Evolutionary conservation across 2,329 filamentous ascomycete genomes (phyloP), one percentile per base, ranked within the genome.

Genomic region (Microascus cirrosus): DNA sequence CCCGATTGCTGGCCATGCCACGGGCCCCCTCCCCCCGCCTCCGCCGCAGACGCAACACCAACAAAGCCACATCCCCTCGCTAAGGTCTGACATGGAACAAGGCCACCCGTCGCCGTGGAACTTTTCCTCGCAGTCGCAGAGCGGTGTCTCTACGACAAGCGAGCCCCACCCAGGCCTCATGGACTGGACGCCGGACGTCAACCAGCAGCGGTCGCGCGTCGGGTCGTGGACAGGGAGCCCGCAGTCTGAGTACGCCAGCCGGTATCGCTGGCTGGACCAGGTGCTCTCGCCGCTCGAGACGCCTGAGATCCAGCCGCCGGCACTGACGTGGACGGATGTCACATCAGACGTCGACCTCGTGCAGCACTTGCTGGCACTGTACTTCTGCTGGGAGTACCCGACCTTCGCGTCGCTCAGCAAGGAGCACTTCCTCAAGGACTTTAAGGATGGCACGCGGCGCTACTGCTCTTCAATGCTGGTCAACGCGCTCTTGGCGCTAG

Each of bases 301-400:
- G 35, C 70, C 76, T 0, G 74, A 77, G 42, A 69, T 73, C 64
- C 73, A 73, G 61, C 67, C 73, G 0, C 71, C 76, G 0, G 64
- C 73, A 0, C 69, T 65, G 3, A 74, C 73, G 0, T 89, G 85
- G 86, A 87, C 85, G 1, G 73, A 65, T 45, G 76, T 88, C 24
- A 86, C 84, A 1, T 65, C 68, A 2, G 84, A 89, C 62, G 64
- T 73, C 13, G 70, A 68, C 13, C 75, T 89, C 34, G 81, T 89
- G 1, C 76, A 84, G 60, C 83, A 85, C 63, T 73, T 89, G 11
- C 70, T 89, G 56, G 76, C 80, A 0, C 72, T 88, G 35, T 89
- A 89, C 70, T 89, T 89, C 62, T 87, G 84, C 72, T 90, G 86
- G 81, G 82, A 87, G 62, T 89, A 90, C 66, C 85, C 87, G 2